Conservation (phyloP, 1,284 basidiomycete species). For the Schizopora paradoxa region DNA sequence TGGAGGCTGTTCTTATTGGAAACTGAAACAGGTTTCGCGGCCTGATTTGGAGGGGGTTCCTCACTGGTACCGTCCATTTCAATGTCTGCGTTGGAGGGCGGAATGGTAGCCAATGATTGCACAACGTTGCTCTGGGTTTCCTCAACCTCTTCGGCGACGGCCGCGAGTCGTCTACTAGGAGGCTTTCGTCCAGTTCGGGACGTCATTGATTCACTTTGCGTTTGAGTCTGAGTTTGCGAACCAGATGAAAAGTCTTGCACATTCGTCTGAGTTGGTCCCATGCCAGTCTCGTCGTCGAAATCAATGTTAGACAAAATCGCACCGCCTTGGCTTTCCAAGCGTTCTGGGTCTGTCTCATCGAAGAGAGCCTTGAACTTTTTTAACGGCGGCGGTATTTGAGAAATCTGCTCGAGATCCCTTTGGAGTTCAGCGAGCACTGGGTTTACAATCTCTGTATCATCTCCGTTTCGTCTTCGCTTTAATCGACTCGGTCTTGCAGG, state of each 20-base stretch:
- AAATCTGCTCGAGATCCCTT: conserved; percentile 9
- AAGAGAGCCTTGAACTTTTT: conserved; percentile 70
- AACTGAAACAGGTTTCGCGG: conserved; percentile 12
- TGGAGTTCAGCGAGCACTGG: conserved; percentile 13
- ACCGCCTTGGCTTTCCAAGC: conserved; percentile 18
- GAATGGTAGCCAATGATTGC: conserved; percentile 10
- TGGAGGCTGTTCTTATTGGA: not conserved
- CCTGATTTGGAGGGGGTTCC: conserved; percentile 2
- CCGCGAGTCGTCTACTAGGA: conserved; percentile 27
- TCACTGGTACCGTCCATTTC: conserved; percentile 35
- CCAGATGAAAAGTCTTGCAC: too few relatives aligned
- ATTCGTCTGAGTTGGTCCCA: too few relatives aligned
- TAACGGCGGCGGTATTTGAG: conserved; percentile 42
- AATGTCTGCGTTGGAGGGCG: conserved; percentile 29
- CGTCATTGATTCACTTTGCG: conserved; percentile 32
- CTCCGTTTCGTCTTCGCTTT: conserved; percentile 13
- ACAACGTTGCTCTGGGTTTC: conserved; percentile 27
- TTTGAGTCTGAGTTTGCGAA: conserved; percentile 32
- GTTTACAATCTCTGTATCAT: conserved; percentile 9
- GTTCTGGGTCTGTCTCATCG: conserved; percentile 56
- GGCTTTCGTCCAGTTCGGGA: conserved; percentile 2
- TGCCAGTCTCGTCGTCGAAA: conserved; percentile 21
- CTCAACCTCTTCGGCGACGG: conserved; percentile 54
- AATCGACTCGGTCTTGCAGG: conserved; percentile 4
- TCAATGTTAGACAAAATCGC: conserved; percentile 2